Base-by-base conservation (phyloP, 2,329 filamentous ascomycete species). In the Ascosphaera apis region DNA sequence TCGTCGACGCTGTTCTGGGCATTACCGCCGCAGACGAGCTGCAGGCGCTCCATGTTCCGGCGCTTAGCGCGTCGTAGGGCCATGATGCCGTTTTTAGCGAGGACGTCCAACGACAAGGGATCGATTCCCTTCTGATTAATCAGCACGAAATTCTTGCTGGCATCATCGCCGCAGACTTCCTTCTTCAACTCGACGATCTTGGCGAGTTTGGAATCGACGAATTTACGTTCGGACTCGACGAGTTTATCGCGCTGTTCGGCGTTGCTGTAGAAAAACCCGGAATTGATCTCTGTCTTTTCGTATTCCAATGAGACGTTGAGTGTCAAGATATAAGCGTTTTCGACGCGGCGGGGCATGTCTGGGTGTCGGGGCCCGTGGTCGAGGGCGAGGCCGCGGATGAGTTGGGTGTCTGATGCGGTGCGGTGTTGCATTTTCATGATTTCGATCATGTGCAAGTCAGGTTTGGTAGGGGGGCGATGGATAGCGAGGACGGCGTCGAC, bases 351-450 rank as follows among this genome's bases (percentile, higher is more conserved):
- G 6, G 88, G 82, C 88, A 98, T 98, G 52, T 98, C 88, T 2
- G 88, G 88, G 59, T 98, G 88, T 51, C 88, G 72, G 9, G 88
- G 84, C 45, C 88, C 88, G 56, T 98, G 88, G 51, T 98, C 88
- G 41, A 98, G 64, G 7, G 82, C 88, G 39, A 98, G 66, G 40
- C 88, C 88, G 44, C 79, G 74, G 56, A 98, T 93, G 40, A 98
- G 72, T 57, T 92, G 83, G 39, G 88, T 98, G 57, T 98, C 88
- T 21, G 88, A 81, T 40, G 86, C 84, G 36, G 81, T 83, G 47
- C 86, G 79, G 63, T 98, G 88, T 63, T 98, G 88, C 86, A 98
- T 95, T 56, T 91, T 95, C 88, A 98, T 98, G 49, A 98, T 95
- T 61, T 98, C 88, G 45, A 98, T 69, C 88, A 98, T 98, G 65